Base-by-base conservation (phyloP, 1,139 yeast genomes). In the Ashbya aceris region DNA sequence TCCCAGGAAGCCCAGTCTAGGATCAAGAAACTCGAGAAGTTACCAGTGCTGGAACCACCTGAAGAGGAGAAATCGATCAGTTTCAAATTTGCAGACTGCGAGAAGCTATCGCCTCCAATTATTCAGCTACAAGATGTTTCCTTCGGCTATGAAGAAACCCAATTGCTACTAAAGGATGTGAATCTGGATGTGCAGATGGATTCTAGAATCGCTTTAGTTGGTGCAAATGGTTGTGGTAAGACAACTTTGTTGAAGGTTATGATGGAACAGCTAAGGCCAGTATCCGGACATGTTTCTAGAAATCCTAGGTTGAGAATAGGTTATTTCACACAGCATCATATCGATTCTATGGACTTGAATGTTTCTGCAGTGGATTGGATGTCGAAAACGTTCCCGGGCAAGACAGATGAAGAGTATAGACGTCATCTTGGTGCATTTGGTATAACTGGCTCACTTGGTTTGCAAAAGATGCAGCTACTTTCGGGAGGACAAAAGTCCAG, bases 181-280 rank as follows among this genome's bases (percentile, higher is more conserved):
- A 95, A 87, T 54, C 65, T 91, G 51, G 95, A 87, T 53, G 86
- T 91, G 40, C 95, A 86, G 64, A 73, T 91, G 83, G 86, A 87
- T 55, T 87, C 96, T 3, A 77, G 98, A 65, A 83, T 91, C 53
- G 98, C 97, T 1, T 73, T 91, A 51, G 95, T 91, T 45, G 99
- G 99, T 74, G 97, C 96, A 51, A 91, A 91, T 64, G 99, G 99
- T 70, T 86, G 96, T 58, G 98, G 98, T 83, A 91, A 91, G 66
- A 89, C 98, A 9, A 91, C 98, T 2, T 69, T 91, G 50, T 73
- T 91, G 58, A 91, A 89, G 62, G 70, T 91, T 42, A 70, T 91
- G 53, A 80, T 89, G 76, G 96, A 85, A 48, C 76, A 73, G 52
- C 67, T 83, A 43, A 66, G 70, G 17, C 97, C 98, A 2, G 56